Base-by-base conservation (phyloP, 31 red algal genomes). In the Porphyra umbilicalis region DNA sequence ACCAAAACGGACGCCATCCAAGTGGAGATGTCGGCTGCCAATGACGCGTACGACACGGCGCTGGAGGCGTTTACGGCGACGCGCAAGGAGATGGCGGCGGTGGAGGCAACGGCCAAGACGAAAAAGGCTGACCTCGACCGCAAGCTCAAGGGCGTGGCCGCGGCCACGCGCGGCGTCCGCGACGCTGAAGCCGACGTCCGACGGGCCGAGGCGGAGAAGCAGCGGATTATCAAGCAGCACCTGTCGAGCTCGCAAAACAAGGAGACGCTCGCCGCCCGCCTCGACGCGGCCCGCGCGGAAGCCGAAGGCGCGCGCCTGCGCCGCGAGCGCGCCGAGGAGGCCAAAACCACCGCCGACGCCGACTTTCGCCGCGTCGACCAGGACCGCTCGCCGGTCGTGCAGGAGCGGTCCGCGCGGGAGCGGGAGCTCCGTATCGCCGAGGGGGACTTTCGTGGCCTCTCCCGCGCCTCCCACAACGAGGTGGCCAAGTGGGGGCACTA, bases 381-480 rank as follows among this genome's bases (percentile, higher is more conserved):
- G 37, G 30, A 78, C 13, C 83, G 83, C 75, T 6, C 8, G 33
- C 35, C 37, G 57, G 36, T 77, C n/a, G 75, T 29, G n/a, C 74
- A 77, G 6, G 77, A 78, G 31, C 77, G 75, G 32, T 75, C 75
- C 46, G 76, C 74, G 32, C 33, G 35, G 25, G 38, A 37, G 11
- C 84, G 84, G 29, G 80, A 91, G 67, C 35, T 30, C 46, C 78
- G 79, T 0, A 39, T 30, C 2, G 35, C 42, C 38, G 75, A 75
- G 35, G 75, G 46, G 2, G 57, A 91, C 4, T 34, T 30, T 71
- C 84, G 77, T 1, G 78, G 79, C 32, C 32, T 79, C 34, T 84
- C 57, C 20, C 20, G 57, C 25, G 30, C 25, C 57, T 18, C 57
- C 6, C 57, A 71, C 25, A 75, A 39, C 34, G 33, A 82, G 75